Conservation (phyloP, 306 rosid genomes). For the Inga laurina region DNA sequence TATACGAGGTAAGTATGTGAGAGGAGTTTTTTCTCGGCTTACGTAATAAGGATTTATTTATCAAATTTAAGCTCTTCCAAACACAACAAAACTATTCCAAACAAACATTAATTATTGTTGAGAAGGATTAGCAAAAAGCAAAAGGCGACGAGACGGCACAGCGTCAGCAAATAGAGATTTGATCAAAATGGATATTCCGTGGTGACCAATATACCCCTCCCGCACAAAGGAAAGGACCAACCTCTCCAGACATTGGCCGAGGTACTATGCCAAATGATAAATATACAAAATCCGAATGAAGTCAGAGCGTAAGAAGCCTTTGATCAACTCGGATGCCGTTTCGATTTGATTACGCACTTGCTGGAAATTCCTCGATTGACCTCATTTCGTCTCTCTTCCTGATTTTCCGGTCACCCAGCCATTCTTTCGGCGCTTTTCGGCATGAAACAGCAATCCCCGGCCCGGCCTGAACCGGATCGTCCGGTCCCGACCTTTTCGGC, state of each 20-base stretch:
- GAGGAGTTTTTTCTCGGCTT: no score
- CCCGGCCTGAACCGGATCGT: constrained; percentile 43
- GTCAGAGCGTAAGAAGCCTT: neutral
- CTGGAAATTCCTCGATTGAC: constrained; percentile 2
- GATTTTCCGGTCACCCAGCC: constrained; percentile 16
- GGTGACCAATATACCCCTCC: constrained; percentile 24
- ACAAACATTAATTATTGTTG: neutral
- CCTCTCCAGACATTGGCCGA: neutral
- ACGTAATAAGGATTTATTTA: no score
- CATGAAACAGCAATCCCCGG: constrained; percentile 56
- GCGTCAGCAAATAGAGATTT: neutral
- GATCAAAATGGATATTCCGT: neutral
- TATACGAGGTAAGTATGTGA: no score
- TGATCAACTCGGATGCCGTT: neutral
- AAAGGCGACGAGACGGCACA: neutral
- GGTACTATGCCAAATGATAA: neutral
- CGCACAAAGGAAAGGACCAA: neutral
- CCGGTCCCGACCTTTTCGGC: constrained; percentile 39
- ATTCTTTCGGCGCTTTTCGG: neutral
- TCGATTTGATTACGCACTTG: neutral
- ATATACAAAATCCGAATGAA: neutral
- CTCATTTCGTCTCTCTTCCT: neutral
- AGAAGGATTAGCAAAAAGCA: neutral
- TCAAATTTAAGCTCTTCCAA: no score
- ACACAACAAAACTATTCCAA: no score